Evolutionary conservation across 2,329 filamentous ascomycete genomes (phyloP).

Genomic region (Penicillium brevicompactum): DNA sequence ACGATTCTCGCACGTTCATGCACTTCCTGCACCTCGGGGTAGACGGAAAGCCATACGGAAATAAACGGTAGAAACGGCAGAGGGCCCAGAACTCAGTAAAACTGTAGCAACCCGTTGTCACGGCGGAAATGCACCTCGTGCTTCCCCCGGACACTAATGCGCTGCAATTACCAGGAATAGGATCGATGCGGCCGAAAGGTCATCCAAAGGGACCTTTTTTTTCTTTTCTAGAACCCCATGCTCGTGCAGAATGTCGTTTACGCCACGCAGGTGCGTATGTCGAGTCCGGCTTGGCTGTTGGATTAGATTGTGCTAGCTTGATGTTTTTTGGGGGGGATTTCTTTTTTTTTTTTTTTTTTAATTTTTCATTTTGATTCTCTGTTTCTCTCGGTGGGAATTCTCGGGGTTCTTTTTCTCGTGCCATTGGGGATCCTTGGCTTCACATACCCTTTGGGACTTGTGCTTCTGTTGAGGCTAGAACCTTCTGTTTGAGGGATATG

Average conservation of each 20-base stretch:
- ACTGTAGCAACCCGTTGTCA: slow-evolving; percentile 13
- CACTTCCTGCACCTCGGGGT: slow-evolving; percentile 24
- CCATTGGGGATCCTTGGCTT: neutral
- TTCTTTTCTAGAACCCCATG: slow-evolving; percentile 25
- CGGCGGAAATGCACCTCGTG: slow-evolving; percentile 30
- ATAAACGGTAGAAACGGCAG: slow-evolving; percentile 3
- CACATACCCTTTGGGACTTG: neutral
- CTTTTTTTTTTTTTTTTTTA: neutral
- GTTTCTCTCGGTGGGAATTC: neutral
- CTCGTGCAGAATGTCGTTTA: slow-evolving; percentile 9
- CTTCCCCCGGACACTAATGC: slow-evolving; percentile 41
- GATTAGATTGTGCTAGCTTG: slow-evolving; percentile 4
- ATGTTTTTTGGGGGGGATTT: neutral
- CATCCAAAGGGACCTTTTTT: neutral
- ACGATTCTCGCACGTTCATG: neutral
- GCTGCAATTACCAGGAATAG: slow-evolving; percentile 17
- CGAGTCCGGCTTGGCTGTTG: slow-evolving; percentile 11
- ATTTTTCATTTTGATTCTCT: neutral
- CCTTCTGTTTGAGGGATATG: neutral
- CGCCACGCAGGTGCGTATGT: slow-evolving; percentile 13
- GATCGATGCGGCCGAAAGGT: slow-evolving; percentile 6
- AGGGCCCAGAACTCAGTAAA: neutral
- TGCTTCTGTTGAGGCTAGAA: neutral
- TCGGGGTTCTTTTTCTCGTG: neutral
- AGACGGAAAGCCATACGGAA: slow-evolving; percentile 8